Evolutionary conservation across 805 yeast species (phyloP).

Genomic region (Kodamaea fukazawae): DNA sequence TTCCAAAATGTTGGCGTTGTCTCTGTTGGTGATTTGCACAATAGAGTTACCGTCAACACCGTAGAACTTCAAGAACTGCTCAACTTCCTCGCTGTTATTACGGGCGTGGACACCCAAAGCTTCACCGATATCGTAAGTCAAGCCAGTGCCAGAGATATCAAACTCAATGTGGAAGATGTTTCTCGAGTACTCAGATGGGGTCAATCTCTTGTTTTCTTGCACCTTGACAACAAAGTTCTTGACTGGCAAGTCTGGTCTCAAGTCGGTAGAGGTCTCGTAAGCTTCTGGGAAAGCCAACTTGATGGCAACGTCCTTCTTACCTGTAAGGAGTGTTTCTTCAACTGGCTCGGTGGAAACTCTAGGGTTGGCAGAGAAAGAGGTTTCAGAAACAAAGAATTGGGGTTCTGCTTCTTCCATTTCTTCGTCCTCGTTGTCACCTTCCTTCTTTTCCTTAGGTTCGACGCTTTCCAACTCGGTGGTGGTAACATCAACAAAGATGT

Average conservation of each 20-base stretch:
- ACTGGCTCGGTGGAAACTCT: conserved; percentile 34
- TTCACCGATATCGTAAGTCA: conserved; percentile 92
- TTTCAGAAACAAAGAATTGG: conserved; percentile 51
- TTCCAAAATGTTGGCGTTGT: conserved; percentile 56
- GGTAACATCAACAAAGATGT: conserved; percentile 37
- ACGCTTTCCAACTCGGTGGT: conserved; percentile 35
- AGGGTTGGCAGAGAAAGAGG: conserved; percentile 64
- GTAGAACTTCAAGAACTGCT: conserved; percentile 65
- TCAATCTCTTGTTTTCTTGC: conserved; percentile 85
- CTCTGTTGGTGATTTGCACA: conserved; percentile 70
- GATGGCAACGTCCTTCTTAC: conserved; percentile 54
- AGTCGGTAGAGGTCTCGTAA: conserved; percentile 48
- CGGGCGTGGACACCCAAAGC: conserved; percentile 95
- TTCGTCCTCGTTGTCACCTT: conserved; percentile 13
- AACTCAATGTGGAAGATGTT: conserved; percentile 96
- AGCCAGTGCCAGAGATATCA: conserved; percentile 85
- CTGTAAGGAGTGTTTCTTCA: conserved; percentile 37
- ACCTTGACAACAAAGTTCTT: conserved; percentile 85
- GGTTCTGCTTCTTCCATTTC: conserved; percentile 17
- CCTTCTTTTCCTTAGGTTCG: conserved; percentile 19
- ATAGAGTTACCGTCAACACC: conserved; percentile 68
- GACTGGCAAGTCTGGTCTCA: conserved; percentile 89
- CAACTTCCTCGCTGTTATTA: conserved; percentile 64
- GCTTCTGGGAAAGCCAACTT: conserved; percentile 82
- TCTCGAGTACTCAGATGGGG: conserved; percentile 86